Evolutionary conservation across 2,329 filamentous ascomycete genomes (phyloP).

Genomic region (Eurotiales sp.): DNA sequence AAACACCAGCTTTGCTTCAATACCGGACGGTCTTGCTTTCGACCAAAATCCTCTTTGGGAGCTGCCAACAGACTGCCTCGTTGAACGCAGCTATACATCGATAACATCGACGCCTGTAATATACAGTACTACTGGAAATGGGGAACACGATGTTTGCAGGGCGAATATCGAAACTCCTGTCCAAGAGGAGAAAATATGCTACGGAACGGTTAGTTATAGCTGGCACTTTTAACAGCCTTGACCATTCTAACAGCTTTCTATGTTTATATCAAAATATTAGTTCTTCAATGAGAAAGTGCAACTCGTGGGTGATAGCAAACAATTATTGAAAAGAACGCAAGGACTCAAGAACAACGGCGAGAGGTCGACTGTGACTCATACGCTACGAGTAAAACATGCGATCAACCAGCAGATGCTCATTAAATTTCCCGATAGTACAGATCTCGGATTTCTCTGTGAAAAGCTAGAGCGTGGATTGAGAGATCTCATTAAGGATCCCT

Average conservation of each 20-base stretch:
- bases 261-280: not conserved
- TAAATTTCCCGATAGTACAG: not conserved
- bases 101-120: not conserved
- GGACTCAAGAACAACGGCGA: not conserved
- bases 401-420: not conserved
- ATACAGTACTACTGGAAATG: not conserved
- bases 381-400: not conserved
- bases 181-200: not conserved
- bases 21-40: not conserved
- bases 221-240: not conserved
- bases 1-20: not conserved
- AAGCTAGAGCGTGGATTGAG: not conserved
- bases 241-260: not conserved
- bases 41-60: not conserved
- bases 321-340: constrained; percentile 1
- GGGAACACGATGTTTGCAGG: not conserved
- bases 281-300: constrained; percentile 4
- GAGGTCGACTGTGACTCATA: not conserved
- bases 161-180: not conserved
- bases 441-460: constrained; percentile 2
- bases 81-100: not conserved
- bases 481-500: not conserved
- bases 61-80: not conserved
- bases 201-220: constrained; percentile 1
- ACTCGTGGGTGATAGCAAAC: constrained; percentile 2